A percentile compares a stretch with the other conserved stretches of the same genome.
These are phyloP conservation scores for Xylariaceae sp. DNA, from an alignment of 2,329 filamentous ascomycete genomes.

Conservation along the genomic window DNA sequence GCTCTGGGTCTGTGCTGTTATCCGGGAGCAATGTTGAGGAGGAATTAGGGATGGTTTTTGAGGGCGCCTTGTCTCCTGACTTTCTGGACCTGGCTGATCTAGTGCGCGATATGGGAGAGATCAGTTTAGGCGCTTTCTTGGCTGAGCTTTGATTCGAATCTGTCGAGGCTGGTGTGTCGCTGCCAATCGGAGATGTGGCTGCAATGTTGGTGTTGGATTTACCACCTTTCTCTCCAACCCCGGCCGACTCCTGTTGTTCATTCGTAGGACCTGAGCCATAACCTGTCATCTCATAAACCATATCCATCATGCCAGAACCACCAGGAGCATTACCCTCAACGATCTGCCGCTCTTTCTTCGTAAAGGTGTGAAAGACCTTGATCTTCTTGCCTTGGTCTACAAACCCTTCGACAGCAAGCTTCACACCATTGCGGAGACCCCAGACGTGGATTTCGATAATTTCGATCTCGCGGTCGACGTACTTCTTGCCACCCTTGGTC, in stretches of 20 bases:
- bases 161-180: constrained; percentile 22
- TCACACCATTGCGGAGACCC: constrained; percentile 87
- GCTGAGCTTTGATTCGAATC: constrained; percentile 14
- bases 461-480: constrained; percentile 83
- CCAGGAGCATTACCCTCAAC: constrained; percentile 64
- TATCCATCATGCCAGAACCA: constrained; percentile 56
- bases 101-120: constrained; percentile 26
- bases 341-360: constrained; percentile 72
- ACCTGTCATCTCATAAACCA: constrained; percentile 61
- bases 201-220: constrained; percentile 18
- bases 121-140: constrained; percentile 31
- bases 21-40: constrained; percentile 27
- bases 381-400: constrained; percentile 90
- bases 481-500: constrained; percentile 76
- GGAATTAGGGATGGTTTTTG: constrained; percentile 25
- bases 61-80: background rate
- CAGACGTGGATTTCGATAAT: constrained; percentile 89
- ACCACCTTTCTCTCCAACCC: constrained; percentile 38
- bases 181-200: constrained; percentile 11
- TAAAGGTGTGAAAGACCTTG: constrained; percentile 82
- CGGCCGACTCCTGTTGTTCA: constrained; percentile 46
- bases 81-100: constrained; percentile 21
- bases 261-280: constrained; percentile 40
- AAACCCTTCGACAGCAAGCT: constrained; percentile 84
- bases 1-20: constrained; percentile 51